Conservation (phyloP, 2,329 filamentous ascomycete genomes). For the Fusarium marasasianum region DNA sequence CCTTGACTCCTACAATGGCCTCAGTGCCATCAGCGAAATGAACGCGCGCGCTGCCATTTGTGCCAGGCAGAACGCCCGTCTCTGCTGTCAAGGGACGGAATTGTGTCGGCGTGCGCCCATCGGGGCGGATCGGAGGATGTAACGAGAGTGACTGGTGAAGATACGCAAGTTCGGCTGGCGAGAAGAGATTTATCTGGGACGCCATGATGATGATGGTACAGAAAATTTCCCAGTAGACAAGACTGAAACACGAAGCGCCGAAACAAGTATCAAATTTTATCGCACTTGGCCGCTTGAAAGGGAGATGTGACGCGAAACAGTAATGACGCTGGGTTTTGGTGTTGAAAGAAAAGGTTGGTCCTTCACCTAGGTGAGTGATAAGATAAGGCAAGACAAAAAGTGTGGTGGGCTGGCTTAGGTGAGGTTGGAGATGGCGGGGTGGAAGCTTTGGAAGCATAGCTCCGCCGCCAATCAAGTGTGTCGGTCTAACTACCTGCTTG, state of each 20-base stretch:
- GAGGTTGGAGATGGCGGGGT: conserved; percentile 33
- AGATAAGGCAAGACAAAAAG: conserved; percentile 45
- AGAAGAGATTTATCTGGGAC: conserved; percentile 79
- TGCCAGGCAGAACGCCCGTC: conserved; percentile 85
- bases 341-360: conserved; percentile 38
- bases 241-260: background rate
- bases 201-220: conserved; percentile 59
- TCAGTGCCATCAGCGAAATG: conserved; percentile 96
- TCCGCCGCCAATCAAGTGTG: conserved; percentile 10
- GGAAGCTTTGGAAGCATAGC: conserved; percentile 24
- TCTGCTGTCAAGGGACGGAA: conserved; percentile 93
- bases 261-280: background rate
- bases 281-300: background rate
- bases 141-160: conserved; percentile 87
- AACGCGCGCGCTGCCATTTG: conserved; percentile 92
- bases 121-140: conserved; percentile 85
- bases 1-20: conserved; percentile 94
- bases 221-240: background rate
- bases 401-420: conserved; percentile 25
- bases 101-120: conserved; percentile 82
- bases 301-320: background rate
- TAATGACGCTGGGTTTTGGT: conserved; percentile 24
- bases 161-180: conserved; percentile 95
- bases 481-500: background rate
- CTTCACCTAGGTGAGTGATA: conserved; percentile 48